Conservation (phyloP, 768 basidiomycete species). For the Mycena filopes region DNA sequence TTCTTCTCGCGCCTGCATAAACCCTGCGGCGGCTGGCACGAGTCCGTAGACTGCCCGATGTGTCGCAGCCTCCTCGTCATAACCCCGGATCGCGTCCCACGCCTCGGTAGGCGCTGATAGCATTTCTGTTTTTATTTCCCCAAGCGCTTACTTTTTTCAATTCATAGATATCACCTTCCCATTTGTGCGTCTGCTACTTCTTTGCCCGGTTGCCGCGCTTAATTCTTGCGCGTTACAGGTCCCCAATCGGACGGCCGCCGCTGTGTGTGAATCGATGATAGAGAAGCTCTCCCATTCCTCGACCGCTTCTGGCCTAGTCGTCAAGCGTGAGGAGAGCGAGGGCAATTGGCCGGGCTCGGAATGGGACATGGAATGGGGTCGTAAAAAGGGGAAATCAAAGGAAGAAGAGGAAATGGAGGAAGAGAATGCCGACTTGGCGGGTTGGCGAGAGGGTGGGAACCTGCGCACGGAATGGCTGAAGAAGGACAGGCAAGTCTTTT, state of each 20-base stretch:
- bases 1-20: conserved; percentile 74
- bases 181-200: conserved; percentile 47
- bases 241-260: conserved; percentile 68
- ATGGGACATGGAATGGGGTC: conserved; percentile 47
- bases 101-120: conserved; percentile 39
- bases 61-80: conserved; percentile 66
- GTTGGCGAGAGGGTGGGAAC: conserved; percentile 65
- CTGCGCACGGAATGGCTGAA: conserved; percentile 66
- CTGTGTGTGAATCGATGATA: conserved; percentile 62
- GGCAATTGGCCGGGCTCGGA: conserved; percentile 46
- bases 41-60: conserved; percentile 73
- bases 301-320: conserved; percentile 46
- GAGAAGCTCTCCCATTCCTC: conserved; percentile 54
- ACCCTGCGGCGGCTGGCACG: conserved; percentile 74
- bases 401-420: conserved; percentile 47
- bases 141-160: neutral
- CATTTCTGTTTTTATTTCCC: neutral
- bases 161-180: conserved; percentile 60
- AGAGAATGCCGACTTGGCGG: conserved; percentile 48
- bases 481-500: conserved; percentile 59
- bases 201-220: neutral
- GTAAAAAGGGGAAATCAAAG: conserved; percentile 46
- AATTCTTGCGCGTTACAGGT: conserved; percentile 31
- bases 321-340: conserved; percentile 56
- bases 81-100: conserved; percentile 63